Evolutionary conservation across 306 rosid genomes (phyloP).

Genomic region (Prunus mira): DNA sequence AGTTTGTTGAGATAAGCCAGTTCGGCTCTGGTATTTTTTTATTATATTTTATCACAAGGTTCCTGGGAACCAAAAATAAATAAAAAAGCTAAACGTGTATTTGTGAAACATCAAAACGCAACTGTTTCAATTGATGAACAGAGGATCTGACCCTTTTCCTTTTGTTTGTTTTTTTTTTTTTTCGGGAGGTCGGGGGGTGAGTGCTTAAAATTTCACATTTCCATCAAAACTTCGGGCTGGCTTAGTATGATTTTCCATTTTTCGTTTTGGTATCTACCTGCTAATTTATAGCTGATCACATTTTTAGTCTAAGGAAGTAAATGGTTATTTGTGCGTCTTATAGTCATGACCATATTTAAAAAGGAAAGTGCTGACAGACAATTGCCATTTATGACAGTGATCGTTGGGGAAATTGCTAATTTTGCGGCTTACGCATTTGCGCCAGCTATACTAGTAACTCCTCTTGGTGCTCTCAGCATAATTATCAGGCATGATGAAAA

Average conservation of each 20-base stretch:
- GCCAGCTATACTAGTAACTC: conserved; percentile 96
- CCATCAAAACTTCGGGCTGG: neutral
- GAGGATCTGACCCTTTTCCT: no score
- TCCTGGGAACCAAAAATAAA: no score
- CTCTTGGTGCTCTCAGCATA: conserved; percentile 99
- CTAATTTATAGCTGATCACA: neutral
- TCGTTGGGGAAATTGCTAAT: conserved; percentile 96
- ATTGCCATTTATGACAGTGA: conserved; percentile 67
- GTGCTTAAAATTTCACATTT: neutral
- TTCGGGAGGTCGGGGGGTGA: no score
- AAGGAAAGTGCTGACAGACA: conserved; percentile 27
- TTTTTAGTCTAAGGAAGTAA: neutral
- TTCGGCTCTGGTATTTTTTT: no score
- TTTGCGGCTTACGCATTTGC: conserved; percentile 99
- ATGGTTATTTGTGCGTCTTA: conserved; percentile 14
- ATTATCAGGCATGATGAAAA: conserved; percentile 78
- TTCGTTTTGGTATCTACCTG: neutral
- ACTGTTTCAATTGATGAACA: no score
- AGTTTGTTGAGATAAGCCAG: no score
- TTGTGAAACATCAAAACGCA: no score
- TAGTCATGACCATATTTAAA: conserved; percentile 3
- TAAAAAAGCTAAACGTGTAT: no score
- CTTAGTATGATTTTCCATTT: neutral
- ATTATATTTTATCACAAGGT: no score
- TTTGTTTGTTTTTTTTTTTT: no score